Conservation (phyloP, 768 basidiomycete genomes). For the Auriscalpium microsporum region DNA sequence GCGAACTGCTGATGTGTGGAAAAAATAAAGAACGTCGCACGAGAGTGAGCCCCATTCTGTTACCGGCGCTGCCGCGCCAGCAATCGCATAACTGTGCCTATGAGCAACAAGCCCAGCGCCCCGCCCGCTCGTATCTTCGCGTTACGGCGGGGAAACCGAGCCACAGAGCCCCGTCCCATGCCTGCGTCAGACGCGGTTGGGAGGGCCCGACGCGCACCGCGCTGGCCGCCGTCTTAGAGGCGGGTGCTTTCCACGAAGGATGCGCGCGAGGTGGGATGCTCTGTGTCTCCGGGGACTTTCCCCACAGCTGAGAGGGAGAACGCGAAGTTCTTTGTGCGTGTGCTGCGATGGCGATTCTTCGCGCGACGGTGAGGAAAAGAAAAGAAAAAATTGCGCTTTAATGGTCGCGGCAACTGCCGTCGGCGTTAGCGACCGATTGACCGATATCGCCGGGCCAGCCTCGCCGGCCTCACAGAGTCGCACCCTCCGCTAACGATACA, state of each 20-base stretch:
- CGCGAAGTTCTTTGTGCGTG: conserved; percentile 51
- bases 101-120: conserved; percentile 60
- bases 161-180: conserved; percentile 18
- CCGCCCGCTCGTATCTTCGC: conserved; percentile 74
- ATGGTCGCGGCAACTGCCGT: no score
- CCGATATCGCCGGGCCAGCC: no score
- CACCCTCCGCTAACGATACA: no score
- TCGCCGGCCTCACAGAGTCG: no score
- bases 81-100: conserved; percentile 87
- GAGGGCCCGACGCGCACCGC: conserved; percentile 25
- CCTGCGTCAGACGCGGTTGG: conserved; percentile 10
- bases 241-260: conserved; percentile 58
- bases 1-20: conserved; percentile 28
- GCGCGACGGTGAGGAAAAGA: conserved; percentile 37
- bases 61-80: conserved; percentile 40
- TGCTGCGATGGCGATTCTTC: conserved; percentile 86
- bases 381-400: conserved; percentile 15
- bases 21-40: conserved; percentile 50
- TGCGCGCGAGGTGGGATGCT: conserved; percentile 41
- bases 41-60: conserved; percentile 94
- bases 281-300: conserved; percentile 92
- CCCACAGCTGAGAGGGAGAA: conserved; percentile 63
- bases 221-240: conserved; percentile 60
- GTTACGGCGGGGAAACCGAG: conserved; percentile 36
- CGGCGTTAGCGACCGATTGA: no score